phyloP scores from a whole-genome alignment of 345 rosid species.

The Psidium guajava region DNA sequence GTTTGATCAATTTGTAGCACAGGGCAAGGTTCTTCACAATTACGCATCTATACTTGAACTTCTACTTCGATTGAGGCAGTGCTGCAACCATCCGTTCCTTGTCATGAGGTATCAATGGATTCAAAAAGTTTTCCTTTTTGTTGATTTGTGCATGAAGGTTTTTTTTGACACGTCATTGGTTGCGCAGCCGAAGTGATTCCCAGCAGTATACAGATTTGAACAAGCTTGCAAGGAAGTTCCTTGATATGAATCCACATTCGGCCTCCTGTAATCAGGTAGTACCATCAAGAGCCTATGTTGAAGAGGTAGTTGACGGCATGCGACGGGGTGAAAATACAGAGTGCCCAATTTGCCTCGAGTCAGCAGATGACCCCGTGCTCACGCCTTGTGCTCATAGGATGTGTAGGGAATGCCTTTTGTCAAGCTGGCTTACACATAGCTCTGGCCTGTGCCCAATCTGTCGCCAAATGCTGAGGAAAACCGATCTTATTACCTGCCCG shows the following conservation, averaged over 20 bases:
- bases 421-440: constrained; percentile 38
- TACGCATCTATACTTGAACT: constrained; percentile 59
- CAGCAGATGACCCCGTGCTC: constrained; percentile 60
- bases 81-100: constrained; percentile 70
- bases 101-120: constrained; percentile 40
- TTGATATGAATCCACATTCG: constrained; percentile 23
- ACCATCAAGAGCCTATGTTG: constrained; percentile 33
- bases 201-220: constrained; percentile 45
- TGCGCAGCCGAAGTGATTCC: constrained; percentile 31
- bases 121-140: background rate
- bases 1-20: constrained; percentile 61
- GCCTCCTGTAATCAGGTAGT: constrained; percentile 9
- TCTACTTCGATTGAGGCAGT: constrained; percentile 57
- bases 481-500: constrained; percentile 47
- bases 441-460: constrained; percentile 51
- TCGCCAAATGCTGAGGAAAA: constrained; percentile 28
- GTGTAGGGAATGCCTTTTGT: constrained; percentile 61
- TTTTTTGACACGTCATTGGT: background rate
- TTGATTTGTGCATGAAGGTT: background rate
- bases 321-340: constrained; percentile 34
- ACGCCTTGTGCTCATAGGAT: constrained; percentile 64
- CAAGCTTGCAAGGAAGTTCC: constrained; percentile 50
- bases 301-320: constrained; percentile 47
- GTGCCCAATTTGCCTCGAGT: constrained; percentile 60
- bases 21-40: constrained; percentile 69